phyloP scores from a whole-genome alignment of 2,329 filamentous ascomycete species.

The Blumeriella jaapii region DNA sequence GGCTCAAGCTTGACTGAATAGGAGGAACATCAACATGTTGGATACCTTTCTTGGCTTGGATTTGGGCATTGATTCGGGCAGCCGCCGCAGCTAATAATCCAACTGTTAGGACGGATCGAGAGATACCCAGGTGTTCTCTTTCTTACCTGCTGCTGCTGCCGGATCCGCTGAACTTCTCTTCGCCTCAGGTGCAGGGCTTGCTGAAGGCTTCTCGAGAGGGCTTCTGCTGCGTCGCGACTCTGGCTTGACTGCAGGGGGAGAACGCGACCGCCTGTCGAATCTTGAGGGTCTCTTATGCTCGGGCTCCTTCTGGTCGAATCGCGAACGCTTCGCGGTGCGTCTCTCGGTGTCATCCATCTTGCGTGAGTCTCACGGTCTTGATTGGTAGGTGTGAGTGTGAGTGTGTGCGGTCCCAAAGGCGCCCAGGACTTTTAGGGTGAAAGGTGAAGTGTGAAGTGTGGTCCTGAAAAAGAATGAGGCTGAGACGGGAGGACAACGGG shows the following conservation, averaged over 20 bases:
- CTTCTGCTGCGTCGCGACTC: conserved; percentile 72
- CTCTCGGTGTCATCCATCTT: conserved; percentile 69
- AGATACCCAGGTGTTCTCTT: conserved; percentile 1
- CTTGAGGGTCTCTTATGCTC: conserved; percentile 66
- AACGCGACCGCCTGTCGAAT: conserved; percentile 87
- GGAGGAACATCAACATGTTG: conserved; percentile 86
- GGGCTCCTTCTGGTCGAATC: conserved; percentile 85
- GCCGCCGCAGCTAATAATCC: conserved; percentile 64
- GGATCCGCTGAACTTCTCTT: conserved; percentile 42
- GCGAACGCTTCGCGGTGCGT: conserved; percentile 67
- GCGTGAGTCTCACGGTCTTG: no score
- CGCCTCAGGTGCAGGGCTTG: conserved; percentile 23
- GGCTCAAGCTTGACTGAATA: conserved; percentile 40
- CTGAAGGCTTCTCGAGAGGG: conserved; percentile 43
- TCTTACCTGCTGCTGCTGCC: conserved; percentile 63
- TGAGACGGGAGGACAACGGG: no score
- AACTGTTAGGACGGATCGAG: conserved; percentile 15
- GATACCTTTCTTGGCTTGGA: conserved; percentile 78
- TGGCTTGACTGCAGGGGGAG: conserved; percentile 53
- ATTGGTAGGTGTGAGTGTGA: no score
- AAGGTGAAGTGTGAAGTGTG: no score
- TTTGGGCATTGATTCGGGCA: conserved; percentile 72
- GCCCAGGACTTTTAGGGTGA: no score
- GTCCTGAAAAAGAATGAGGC: neutral
- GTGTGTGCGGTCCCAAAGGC: no score